Evolutionary conservation across 208 protist species (phyloP).

Genomic region (Naegleria lovaniensis): DNA sequence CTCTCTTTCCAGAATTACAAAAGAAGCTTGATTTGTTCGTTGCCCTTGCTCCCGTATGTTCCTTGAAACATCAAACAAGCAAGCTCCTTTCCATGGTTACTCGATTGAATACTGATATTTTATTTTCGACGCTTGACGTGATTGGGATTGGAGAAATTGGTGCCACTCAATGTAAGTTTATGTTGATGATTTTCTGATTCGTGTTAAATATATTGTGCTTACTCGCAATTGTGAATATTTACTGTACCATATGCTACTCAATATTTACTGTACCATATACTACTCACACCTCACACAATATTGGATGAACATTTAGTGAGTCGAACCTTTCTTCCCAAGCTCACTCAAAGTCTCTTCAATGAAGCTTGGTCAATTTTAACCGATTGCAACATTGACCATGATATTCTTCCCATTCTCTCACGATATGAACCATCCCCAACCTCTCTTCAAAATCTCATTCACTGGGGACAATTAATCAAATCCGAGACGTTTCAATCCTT

Average conservation of each 20-base stretch:
- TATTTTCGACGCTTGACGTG: not conserved
- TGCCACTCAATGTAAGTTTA: slow-evolving; percentile 4
- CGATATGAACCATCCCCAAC: slow-evolving; percentile 32
- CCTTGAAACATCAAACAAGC: slow-evolving; percentile 20
- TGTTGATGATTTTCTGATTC: slow-evolving; percentile 6
- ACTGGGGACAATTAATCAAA: slow-evolving; percentile 34
- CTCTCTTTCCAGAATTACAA: slow-evolving; percentile 21
- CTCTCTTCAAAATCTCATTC: slow-evolving; percentile 37
- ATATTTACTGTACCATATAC: too few relatives aligned
- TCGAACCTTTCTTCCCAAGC: not conserved
- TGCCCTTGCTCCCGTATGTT: slow-evolving; percentile 32
- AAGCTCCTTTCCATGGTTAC: slow-evolving; percentile 12
- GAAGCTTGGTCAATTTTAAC: slow-evolving; percentile 3
- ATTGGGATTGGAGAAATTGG: slow-evolving; percentile 8
- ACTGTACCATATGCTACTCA: too few relatives aligned
- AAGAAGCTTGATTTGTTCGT: slow-evolving; percentile 37
- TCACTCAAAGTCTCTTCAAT: not conserved
- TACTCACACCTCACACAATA: too few relatives aligned
- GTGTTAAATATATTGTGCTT: too few relatives aligned
- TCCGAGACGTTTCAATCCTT: slow-evolving; percentile 22
- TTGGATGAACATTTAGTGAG: too few relatives aligned
- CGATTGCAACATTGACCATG: slow-evolving; percentile 21
- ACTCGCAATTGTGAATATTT: too few relatives aligned
- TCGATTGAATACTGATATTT: not conserved
- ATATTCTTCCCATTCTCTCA: not conserved